Percentiles rank a stretch among this genome's conserved stretches.
Evolutionary conservation across 805 yeast species (phyloP).

Genomic region (Scheffersomyces spartinae): DNA sequence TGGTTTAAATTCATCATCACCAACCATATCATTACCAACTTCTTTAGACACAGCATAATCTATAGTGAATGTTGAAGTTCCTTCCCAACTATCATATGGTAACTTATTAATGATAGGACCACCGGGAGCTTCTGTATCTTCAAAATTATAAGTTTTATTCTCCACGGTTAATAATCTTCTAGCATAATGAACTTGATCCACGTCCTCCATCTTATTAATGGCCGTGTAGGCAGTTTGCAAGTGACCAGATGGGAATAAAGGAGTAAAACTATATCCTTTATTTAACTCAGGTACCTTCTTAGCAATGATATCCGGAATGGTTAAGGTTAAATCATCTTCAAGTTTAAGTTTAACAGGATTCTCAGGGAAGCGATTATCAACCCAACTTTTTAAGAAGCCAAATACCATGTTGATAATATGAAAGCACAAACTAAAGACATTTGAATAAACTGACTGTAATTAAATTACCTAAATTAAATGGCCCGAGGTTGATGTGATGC

Average conservation of each 20-base stretch:
- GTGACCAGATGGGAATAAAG: constrained; percentile 36
- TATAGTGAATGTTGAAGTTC: constrained; percentile 35
- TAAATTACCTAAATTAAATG: no score
- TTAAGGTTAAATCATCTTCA: no score
- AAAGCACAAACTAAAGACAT: background rate
- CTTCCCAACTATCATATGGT: constrained; percentile 29
- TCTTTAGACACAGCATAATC: constrained; percentile 33
- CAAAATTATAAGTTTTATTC: constrained; percentile 12
- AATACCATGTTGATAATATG: constrained; percentile 2
- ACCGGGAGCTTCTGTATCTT: no score
- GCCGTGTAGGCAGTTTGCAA: constrained; percentile 40
- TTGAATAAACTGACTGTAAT: no score
- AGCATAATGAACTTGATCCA: constrained; percentile 34
- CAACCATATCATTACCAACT: constrained; percentile 4
- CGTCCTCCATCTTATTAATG: constrained; percentile 27
- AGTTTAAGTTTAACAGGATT: constrained; percentile 12
- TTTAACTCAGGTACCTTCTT: constrained; percentile 28
- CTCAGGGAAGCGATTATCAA: constrained; percentile 13
- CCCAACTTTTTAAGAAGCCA: constrained; percentile 11
- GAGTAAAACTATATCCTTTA: constrained; percentile 30
- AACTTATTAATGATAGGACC: no score
- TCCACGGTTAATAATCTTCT: constrained; percentile 27
- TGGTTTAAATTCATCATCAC: constrained; percentile 22
- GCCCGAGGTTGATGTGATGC: no score
- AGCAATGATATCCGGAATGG: constrained; percentile 23